Evolutionary conservation across 805 yeast genomes (phyloP).

Genomic region (Candida tibetensis): DNA sequence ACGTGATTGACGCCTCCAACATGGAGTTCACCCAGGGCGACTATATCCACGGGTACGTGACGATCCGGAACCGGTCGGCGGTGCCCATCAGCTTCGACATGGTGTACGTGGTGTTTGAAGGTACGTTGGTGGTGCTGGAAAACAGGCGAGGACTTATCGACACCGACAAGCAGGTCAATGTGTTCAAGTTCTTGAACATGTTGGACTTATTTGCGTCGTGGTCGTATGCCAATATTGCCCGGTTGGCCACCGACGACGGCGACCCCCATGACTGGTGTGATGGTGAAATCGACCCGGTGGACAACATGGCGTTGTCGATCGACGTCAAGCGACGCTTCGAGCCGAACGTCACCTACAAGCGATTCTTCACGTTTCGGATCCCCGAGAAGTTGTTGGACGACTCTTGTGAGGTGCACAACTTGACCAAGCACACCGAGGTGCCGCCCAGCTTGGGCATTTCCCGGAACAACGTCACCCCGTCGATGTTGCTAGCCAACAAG

Average conservation of each 20-base stretch:
- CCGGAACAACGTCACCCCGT: slow-evolving; percentile 22
- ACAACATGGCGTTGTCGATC: slow-evolving; percentile 33
- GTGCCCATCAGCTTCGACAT: slow-evolving; percentile 40
- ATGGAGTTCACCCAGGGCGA: slow-evolving; percentile 41
- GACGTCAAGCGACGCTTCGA: slow-evolving; percentile 36
- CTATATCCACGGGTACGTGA: slow-evolving; percentile 43
- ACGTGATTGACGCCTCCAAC: slow-evolving; percentile 28
- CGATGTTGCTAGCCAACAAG: slow-evolving; percentile 23
- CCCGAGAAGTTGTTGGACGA: slow-evolving; percentile 43
- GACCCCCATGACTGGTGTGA: slow-evolving; percentile 41
- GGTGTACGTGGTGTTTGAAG: slow-evolving; percentile 45
- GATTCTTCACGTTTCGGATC: slow-evolving; percentile 39
- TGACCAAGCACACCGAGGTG: slow-evolving; percentile 32
- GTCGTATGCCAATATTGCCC: slow-evolving; percentile 43
- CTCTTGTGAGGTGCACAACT: slow-evolving; percentile 34
- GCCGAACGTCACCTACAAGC: slow-evolving; percentile 38
- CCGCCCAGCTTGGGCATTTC: slow-evolving; percentile 39
- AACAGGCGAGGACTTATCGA: slow-evolving; percentile 18
- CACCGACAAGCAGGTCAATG: slow-evolving; percentile 23
- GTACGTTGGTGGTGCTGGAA: slow-evolving; percentile 27
- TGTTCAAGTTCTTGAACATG: slow-evolving; percentile 42
- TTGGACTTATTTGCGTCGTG: slow-evolving; percentile 44
- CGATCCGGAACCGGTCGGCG: slow-evolving; percentile 29
- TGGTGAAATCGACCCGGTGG: slow-evolving; percentile 43
- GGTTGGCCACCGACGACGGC: slow-evolving; percentile 29